A percentile compares a stretch with the other conserved stretches of the same genome.
Evolutionary conservation across 495 filamentous ascomycete genomes (phyloP).

Genomic region (Letharia columbiana): DNA sequence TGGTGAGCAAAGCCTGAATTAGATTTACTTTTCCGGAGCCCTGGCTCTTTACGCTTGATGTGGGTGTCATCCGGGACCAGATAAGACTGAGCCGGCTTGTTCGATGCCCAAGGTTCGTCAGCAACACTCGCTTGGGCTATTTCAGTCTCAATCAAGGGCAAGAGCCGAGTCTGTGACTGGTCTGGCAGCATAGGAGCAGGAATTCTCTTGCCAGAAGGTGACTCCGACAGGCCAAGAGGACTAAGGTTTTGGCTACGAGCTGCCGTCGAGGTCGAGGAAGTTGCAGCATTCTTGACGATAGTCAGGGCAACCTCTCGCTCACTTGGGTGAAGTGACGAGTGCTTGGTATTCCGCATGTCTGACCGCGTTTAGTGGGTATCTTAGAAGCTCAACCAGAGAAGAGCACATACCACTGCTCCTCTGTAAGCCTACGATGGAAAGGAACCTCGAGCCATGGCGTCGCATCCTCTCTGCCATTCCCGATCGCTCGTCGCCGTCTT

Average conservation of each 20-base stretch:
- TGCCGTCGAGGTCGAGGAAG: slow-evolving; percentile 7
- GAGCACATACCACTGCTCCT: slow-evolving; percentile 23
- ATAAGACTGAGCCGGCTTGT: neutral
- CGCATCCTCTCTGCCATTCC: slow-evolving; percentile 26
- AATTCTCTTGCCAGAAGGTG: slow-evolving; percentile 6
- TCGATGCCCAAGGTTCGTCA: neutral
- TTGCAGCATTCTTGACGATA: slow-evolving; percentile 18
- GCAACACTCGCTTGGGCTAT: neutral
- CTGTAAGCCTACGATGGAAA: slow-evolving; percentile 33
- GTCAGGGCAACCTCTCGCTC: slow-evolving; percentile 20
- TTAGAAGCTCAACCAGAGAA: neutral
- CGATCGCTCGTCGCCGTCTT: slow-evolving; percentile 8
- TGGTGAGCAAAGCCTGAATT: slow-evolving; percentile 34
- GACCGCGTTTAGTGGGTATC: slow-evolving; percentile 1
- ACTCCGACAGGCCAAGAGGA: slow-evolving; percentile 21
- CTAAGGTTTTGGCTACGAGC: slow-evolving; percentile 13
- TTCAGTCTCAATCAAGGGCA: slow-evolving; percentile 7
- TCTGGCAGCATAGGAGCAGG: neutral
- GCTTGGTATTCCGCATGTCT: slow-evolving; percentile 9
- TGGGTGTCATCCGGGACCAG: neutral
- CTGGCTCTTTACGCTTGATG: slow-evolving; percentile 1
- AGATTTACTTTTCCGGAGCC: slow-evolving; percentile 17
- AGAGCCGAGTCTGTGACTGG: neutral
- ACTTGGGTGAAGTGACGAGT: slow-evolving; percentile 8
- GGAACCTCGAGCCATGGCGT: slow-evolving; percentile 33